Evolutionary conservation across 2,329 filamentous ascomycete genomes (phyloP).

Genomic region (Calonectria pteridis): DNA sequence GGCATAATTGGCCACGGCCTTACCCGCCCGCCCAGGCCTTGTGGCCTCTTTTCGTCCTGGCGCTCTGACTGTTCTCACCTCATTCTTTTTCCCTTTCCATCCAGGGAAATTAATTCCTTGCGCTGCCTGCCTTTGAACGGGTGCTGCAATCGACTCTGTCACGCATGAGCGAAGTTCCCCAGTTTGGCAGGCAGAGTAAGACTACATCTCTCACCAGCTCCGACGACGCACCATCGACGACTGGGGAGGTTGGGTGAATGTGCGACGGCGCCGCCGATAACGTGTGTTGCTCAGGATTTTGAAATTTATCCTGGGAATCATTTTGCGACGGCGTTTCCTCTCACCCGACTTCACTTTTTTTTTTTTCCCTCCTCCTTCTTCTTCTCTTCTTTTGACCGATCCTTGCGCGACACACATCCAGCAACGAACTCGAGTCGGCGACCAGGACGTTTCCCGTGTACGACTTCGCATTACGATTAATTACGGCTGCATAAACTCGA

Average conservation of each 20-base stretch:
- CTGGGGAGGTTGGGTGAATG: conserved; percentile 39
- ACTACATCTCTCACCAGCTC: conserved; percentile 17
- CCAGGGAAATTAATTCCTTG: conserved; percentile 22
- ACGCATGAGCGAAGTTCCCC: conserved; percentile 31
- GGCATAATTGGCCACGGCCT: conserved; percentile 43
- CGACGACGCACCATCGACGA: conserved; percentile 30
- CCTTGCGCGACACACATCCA: neutral
- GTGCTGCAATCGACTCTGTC: conserved; percentile 15
- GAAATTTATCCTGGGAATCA: conserved; percentile 34
- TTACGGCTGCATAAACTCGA: conserved; percentile 25
- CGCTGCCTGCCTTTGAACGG: conserved; percentile 13
- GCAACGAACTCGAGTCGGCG: neutral
- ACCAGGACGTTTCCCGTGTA: conserved; percentile 17
- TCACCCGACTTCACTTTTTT: conserved; percentile 25
- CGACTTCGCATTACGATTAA: conserved; percentile 35
- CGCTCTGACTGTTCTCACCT: neutral
- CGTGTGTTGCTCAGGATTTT: conserved; percentile 30
- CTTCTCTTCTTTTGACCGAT: conserved; percentile 8
- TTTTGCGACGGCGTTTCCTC: conserved; percentile 32
- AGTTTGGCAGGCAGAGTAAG: conserved; percentile 26
- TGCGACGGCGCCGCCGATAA: conserved; percentile 28
- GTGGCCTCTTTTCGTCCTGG: conserved; percentile 8
- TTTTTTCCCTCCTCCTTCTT: no score
- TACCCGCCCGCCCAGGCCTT: conserved; percentile 36
- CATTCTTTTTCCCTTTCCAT: conserved; percentile 9